Evolutionary conservation across 306 rosid genomes (phyloP), one percentile per base, ranked within the genome.

Genomic region (Spatholobus suberectus): DNA sequence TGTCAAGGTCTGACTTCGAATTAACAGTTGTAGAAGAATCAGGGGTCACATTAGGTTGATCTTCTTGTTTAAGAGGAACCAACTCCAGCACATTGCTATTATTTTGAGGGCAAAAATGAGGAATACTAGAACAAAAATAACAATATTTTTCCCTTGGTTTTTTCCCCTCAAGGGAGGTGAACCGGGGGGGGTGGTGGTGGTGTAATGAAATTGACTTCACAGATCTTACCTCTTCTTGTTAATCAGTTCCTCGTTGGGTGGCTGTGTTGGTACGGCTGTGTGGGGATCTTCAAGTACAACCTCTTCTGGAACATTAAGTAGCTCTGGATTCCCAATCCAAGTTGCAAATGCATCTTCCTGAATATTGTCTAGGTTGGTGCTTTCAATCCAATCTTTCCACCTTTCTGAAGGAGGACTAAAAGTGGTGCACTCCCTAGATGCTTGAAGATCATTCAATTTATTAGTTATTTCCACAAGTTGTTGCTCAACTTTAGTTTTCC

Each of bases 371-470:
- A 88, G 86, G 82, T 86, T 86, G 73, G 86, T 77, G 79, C 83
- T 78, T 78, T 87, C 96, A 73, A 94, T 55, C 97, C 95, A 92
- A 78, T 94, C 95, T 82, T 90, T 87, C 98, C 97, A 94, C 79
- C 79, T 85, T 70, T 92, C 94, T 52, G 91, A 84, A 55, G 86
- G 89, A 69, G 89, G 89, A 70, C 91, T 87, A 43, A 70, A 61
- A n/a, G 85, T 23, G 54, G 86, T 69, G 68, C 69, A 58, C 78
- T 83, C 93, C 83, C 76, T 89, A 38, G 88, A 54, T 63, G 83
- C 84, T 78, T 88, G 92, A 68, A 89, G 81, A 52, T 87, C 73
- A 55, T 87, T 84, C 88, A 91, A 55, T 55, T 88, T 85, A 78
- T 76, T 89, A 61, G 87, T 82, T 72, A 86, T 85, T 72, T 92